Conservation (phyloP, 2,329 filamentous ascomycete genomes). For the Endothia cerciana region DNA sequence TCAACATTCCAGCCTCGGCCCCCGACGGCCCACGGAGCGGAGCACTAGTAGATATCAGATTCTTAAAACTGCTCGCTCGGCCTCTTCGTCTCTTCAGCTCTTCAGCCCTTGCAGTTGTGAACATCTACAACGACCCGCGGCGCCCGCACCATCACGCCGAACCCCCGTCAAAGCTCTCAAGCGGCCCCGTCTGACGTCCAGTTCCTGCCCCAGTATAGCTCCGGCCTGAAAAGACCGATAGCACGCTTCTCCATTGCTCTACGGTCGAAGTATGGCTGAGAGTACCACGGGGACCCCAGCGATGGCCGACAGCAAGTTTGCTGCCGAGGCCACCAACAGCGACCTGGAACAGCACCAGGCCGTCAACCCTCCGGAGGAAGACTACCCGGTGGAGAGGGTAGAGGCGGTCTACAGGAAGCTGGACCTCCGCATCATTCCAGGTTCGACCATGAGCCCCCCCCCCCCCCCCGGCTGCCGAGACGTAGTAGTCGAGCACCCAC, state of each 20-base stretch:
- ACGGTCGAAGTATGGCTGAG: constrained; percentile 52
- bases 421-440: constrained; percentile 63
- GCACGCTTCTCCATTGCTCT: constrained; percentile 58
- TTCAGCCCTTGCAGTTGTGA: not conserved
- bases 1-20: constrained; percentile 10
- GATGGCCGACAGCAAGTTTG: constrained; percentile 39
- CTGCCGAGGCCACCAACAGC: constrained; percentile 28
- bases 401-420: constrained; percentile 62
- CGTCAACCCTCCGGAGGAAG: constrained; percentile 29
- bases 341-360: constrained; percentile 14
- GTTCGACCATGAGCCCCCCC: constrained; percentile 38
- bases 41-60: not conserved
- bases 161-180: not conserved
- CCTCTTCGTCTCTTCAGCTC: not conserved
- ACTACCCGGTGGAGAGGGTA: constrained; percentile 56
- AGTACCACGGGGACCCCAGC: constrained; percentile 36
- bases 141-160: not conserved
- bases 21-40: not conserved
- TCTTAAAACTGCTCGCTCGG: not conserved
- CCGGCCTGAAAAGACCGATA: constrained; percentile 48
- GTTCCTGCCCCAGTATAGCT: not conserved
- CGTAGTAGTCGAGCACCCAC: not conserved
- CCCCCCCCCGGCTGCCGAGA: not conserved
- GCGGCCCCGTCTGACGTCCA: not conserved
- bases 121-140: not conserved